Evolutionary conservation across 495 filamentous ascomycete species (phyloP).

Genomic region (Neurospora sp.): DNA sequence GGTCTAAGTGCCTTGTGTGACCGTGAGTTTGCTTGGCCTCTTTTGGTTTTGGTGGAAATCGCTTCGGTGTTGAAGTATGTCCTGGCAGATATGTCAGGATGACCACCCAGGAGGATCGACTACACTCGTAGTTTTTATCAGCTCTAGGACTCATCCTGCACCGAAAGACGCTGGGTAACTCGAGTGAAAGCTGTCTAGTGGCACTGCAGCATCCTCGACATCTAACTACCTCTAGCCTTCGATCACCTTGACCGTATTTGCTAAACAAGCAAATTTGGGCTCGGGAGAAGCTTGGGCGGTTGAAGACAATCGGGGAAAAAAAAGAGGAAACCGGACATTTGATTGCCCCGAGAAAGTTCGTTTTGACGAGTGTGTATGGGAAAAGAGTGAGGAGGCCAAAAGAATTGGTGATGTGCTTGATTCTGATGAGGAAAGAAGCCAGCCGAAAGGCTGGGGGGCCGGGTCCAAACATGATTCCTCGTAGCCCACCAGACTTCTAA

Average conservation of each 20-base stretch:
- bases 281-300: background rate
- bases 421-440: background rate
- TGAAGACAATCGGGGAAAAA: background rate
- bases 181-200: background rate
- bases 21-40: background rate
- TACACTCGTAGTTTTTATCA: background rate
- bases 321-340: background rate
- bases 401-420: background rate
- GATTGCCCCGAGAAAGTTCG: background rate
- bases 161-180: background rate
- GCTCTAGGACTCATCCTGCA: background rate
- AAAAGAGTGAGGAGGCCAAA: background rate
- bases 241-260: background rate
- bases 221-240: background rate
- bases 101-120: background rate
- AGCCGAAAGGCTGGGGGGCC: background rate
- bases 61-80: background rate
- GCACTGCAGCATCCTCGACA: background rate
- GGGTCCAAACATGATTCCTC: background rate
- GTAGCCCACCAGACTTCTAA: background rate
- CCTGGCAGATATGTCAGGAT: background rate
- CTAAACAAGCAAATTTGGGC: background rate
- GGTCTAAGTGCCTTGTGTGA: background rate
- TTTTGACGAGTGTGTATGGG: background rate
- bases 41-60: background rate